These are phyloP conservation scores for Camillea tinctor DNA, from an alignment of 2,329 filamentous ascomycete species.

Conservation along the genomic window DNA sequence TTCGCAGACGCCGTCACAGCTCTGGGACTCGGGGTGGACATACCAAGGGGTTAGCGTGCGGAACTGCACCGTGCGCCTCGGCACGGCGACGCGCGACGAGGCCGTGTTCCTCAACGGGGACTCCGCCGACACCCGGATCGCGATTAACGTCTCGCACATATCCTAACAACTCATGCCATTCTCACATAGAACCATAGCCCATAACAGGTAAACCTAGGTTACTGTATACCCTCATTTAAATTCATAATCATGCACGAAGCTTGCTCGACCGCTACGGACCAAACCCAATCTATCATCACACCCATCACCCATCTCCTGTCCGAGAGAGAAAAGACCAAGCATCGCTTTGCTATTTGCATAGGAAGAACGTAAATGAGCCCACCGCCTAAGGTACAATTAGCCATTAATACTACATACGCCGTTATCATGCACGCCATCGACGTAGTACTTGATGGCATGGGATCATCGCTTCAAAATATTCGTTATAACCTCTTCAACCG, in stretches of 20 bases:
- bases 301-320: neutral
- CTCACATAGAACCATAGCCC: neutral
- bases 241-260: neutral
- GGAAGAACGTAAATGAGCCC: neutral
- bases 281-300: neutral
- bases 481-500: neutral
- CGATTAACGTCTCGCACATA: conserved; percentile 47
- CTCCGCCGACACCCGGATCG: conserved; percentile 64
- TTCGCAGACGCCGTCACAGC: conserved; percentile 67
- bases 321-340: neutral
- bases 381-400: neutral
- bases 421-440: neutral
- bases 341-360: neutral
- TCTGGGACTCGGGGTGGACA: conserved; percentile 77
- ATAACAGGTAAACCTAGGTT: neutral
- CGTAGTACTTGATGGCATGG: neutral
- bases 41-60: conserved; percentile 47
- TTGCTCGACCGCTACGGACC: neutral
- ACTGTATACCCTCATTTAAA: neutral
- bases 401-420: neutral
- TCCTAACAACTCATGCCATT: neutral
- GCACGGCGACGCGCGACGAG: conserved; percentile 52
- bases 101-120: conserved; percentile 67
- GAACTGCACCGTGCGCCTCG: conserved; percentile 64
- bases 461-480: neutral